Conservation (phyloP, 169 alveolate genomes). For the Plasmodium cynomolgi region DNA sequence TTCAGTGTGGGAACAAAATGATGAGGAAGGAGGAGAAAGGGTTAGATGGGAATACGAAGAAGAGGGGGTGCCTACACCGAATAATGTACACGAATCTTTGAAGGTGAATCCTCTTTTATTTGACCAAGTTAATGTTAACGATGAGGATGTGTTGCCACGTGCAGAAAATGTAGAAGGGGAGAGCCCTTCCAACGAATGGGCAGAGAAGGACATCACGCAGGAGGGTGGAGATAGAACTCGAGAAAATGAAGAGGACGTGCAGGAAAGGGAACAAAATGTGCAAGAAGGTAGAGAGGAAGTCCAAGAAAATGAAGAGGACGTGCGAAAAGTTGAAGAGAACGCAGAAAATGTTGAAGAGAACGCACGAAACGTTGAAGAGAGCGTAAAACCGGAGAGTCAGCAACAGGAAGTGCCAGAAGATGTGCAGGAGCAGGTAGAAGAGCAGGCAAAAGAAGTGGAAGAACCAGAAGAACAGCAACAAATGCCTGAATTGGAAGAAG, state of each 20-base stretch:
- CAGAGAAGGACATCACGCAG: background rate
- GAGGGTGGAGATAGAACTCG: background rate
- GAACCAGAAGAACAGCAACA: too few relatives aligned
- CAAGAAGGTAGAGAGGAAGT: background rate
- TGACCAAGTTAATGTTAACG: background rate
- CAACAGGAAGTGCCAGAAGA: too few relatives aligned
- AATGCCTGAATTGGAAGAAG: too few relatives aligned
- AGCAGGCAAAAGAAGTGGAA: too few relatives aligned
- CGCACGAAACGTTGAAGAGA: too few relatives aligned
- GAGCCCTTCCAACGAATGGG: background rate
- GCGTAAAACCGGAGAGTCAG: background rate
- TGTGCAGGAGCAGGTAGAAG: too few relatives aligned
- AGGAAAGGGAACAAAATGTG: background rate
- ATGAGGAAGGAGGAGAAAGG: background rate
- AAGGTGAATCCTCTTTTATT: conserved; percentile 2
- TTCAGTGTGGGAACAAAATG: background rate
- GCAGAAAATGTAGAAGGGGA: background rate
- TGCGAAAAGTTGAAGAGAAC: too few relatives aligned
- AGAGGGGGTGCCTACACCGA: background rate
- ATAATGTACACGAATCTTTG: conserved; percentile 8
- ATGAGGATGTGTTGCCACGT: background rate
- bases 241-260: background rate
- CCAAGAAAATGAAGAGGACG: background rate
- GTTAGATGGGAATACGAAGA: background rate
- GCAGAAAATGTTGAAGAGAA: too few relatives aligned